These are phyloP conservation scores for Abrus precatorius DNA, from an alignment of 306 rosid species.

Conservation along the genomic window DNA sequence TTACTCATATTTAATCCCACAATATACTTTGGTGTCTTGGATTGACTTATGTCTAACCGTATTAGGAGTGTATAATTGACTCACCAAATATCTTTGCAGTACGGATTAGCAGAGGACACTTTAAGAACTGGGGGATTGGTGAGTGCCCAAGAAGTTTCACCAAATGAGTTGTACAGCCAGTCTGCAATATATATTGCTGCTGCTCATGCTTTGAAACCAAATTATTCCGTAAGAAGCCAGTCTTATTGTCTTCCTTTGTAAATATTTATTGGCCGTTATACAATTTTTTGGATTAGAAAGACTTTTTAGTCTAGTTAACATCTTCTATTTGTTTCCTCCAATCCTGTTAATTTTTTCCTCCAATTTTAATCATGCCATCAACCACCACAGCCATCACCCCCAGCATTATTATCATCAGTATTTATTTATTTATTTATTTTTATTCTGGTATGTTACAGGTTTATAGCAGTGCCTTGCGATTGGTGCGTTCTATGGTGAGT, in stretches of 20 bases:
- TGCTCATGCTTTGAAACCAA: constrained; percentile 98
- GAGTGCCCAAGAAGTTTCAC: constrained; percentile 78
- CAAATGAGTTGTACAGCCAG: constrained; percentile 96
- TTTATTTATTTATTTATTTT: not conserved
- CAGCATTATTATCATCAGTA: not conserved
- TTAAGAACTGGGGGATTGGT: constrained; percentile 84
- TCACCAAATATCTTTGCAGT: constrained; percentile 61
- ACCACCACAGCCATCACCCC: no score
- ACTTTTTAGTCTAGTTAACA: constrained; percentile 42
- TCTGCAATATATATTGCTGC: constrained; percentile 99
- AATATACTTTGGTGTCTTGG: constrained; percentile 36
- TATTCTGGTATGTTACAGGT: constrained; percentile 64
- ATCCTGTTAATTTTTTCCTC: not conserved
- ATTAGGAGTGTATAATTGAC: constrained; percentile 32
- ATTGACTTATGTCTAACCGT: constrained; percentile 39
- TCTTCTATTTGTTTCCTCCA: constrained; percentile 17
- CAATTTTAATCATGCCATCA: constrained; percentile 31
- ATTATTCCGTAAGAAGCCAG: constrained; percentile 75
- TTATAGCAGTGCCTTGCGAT: constrained; percentile 97
- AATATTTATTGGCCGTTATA: constrained; percentile 19
- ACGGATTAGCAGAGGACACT: constrained; percentile 99
- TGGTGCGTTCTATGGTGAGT: constrained; percentile 99
- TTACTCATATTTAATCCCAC: constrained; percentile 41
- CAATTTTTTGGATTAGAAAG: constrained; percentile 39
- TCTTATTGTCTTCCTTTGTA: constrained; percentile 31